Percentiles rank a stretch among this genome's conserved stretches.
Evolutionary conservation across 2,329 filamentous ascomycete genomes (phyloP).

Genomic region (Exophiala viscosa): DNA sequence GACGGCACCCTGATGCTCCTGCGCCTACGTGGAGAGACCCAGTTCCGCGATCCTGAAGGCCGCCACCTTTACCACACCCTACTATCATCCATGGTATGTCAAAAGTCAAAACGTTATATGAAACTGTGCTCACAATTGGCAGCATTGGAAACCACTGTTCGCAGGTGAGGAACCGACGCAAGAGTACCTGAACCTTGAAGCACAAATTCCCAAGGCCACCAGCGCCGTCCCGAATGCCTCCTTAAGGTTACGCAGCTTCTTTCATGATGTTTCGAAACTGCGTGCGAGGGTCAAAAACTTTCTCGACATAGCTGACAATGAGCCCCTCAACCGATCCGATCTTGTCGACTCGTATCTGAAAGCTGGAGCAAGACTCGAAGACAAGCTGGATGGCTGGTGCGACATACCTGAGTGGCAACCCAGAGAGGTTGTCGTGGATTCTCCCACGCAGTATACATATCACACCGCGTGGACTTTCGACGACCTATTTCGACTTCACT

Average conservation of each 20-base stretch:
- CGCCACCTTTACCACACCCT: slow-evolving; percentile 15
- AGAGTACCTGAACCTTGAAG: slow-evolving; percentile 18
- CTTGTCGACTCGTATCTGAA: slow-evolving; percentile 11
- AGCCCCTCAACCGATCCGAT: not conserved
- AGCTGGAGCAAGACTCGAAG: slow-evolving; percentile 14
- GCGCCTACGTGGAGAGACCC: slow-evolving; percentile 15
- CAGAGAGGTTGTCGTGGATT: slow-evolving; percentile 5
- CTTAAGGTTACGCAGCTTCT: slow-evolving; percentile 11
- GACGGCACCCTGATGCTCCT: slow-evolving; percentile 21
- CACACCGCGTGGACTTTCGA: slow-evolving; percentile 11
- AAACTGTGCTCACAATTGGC: slow-evolving; percentile 2
- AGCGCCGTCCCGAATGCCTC: slow-evolving; percentile 7
- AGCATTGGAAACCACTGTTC: slow-evolving; percentile 22
- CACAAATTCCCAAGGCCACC: slow-evolving; percentile 15
- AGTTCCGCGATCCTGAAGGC: slow-evolving; percentile 13
- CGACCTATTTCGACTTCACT: slow-evolving; percentile 10
- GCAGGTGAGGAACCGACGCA: slow-evolving; percentile 16
- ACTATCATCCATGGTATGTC: slow-evolving; percentile 18
- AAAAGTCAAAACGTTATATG: not conserved
- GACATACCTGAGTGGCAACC: slow-evolving; percentile 15
- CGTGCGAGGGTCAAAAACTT: slow-evolving; percentile 20
- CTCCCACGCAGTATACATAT: not conserved
- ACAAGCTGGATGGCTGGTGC: slow-evolving; percentile 18
- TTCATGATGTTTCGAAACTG: slow-evolving; percentile 19
- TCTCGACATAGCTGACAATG: slow-evolving; percentile 1